phyloP scores from a whole-genome alignment of 331 rosid genomes.

The Cydonia oblonga region DNA sequence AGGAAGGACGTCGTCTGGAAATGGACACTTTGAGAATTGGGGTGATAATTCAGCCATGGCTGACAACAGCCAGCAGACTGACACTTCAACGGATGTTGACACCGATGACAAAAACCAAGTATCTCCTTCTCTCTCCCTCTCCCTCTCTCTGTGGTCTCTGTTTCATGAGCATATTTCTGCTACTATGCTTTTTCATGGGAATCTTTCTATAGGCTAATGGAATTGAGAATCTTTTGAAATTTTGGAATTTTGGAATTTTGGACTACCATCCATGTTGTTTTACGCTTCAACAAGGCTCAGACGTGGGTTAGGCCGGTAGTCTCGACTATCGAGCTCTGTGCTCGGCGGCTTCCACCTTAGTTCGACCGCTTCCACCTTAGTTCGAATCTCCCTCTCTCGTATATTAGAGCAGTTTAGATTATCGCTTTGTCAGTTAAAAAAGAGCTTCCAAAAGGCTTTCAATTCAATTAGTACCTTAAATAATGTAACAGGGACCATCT shows the following conservation, averaged over 20 bases:
- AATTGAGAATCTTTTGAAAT: neutral
- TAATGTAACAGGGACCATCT: neutral
- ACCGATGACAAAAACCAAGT: neutral
- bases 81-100: neutral
- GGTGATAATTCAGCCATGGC: too few species aligned
- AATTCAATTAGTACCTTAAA: neutral
- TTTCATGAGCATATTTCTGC: neutral
- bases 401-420: too few species aligned
- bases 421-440: neutral
- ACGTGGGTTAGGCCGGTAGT: too few species aligned
- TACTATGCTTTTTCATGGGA: neutral
- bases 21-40: neutral
- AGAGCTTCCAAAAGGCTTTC: neutral
- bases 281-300: too few species aligned
- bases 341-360: too few species aligned
- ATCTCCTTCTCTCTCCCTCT: constrained; percentile 3
- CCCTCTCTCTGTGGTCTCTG: constrained; percentile 10
- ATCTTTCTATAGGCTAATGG: neutral
- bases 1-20: neutral
- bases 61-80: neutral
- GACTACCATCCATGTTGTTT: neutral
- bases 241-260: neutral
- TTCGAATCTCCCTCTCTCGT: neutral
- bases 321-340: too few species aligned
- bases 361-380: too few species aligned